These are phyloP conservation scores for Colletotrichum eleusines DNA, from an alignment of 2,329 filamentous ascomycete species.

Conservation along the genomic window DNA sequence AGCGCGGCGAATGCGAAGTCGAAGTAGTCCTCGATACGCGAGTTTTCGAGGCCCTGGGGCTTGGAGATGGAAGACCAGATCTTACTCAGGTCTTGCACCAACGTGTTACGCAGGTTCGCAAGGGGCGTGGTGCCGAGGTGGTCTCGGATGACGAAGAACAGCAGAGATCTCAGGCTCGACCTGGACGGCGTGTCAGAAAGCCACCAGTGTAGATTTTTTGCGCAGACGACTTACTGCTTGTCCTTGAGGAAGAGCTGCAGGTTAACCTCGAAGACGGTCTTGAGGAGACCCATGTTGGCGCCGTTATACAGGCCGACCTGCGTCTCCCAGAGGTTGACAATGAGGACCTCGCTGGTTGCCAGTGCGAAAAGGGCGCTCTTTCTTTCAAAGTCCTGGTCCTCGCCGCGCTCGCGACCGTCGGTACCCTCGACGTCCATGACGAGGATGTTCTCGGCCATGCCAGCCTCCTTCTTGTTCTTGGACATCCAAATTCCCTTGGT, in stretches of 20 bases:
- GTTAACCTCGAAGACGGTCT: constrained; percentile 99
- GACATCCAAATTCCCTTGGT: constrained; percentile 99
- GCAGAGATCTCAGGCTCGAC: constrained; percentile 86
- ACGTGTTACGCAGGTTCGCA: constrained; percentile 87
- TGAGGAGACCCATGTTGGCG: constrained; percentile 97
- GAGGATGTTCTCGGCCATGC: constrained; percentile 96
- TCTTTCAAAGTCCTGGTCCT: constrained; percentile 98
- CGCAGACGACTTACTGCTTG: constrained; percentile 74
- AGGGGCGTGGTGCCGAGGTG: constrained; percentile 94
- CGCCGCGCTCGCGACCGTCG: constrained; percentile 93
- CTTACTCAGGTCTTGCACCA: constrained; percentile 89
- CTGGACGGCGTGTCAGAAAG: constrained; percentile 56
- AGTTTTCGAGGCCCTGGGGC: constrained; percentile 86
- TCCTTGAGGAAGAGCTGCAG: constrained; percentile 97
- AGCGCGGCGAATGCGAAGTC: constrained; percentile 97
- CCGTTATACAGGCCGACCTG: constrained; percentile 98
- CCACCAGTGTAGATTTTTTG: background rate
- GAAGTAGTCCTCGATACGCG: constrained; percentile 95
- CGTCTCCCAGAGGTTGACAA: constrained; percentile 99
- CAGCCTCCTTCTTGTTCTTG: constrained; percentile 82
- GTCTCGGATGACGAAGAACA: constrained; percentile 99
- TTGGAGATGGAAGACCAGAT: constrained; percentile 96
- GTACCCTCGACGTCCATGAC: constrained; percentile 99
- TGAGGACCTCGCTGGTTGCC: constrained; percentile 96
- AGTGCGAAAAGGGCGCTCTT: constrained; percentile 98